phyloP scores from a whole-genome alignment of 352 stramenopile genomes.

The Peronospora belbahrii region DNA sequence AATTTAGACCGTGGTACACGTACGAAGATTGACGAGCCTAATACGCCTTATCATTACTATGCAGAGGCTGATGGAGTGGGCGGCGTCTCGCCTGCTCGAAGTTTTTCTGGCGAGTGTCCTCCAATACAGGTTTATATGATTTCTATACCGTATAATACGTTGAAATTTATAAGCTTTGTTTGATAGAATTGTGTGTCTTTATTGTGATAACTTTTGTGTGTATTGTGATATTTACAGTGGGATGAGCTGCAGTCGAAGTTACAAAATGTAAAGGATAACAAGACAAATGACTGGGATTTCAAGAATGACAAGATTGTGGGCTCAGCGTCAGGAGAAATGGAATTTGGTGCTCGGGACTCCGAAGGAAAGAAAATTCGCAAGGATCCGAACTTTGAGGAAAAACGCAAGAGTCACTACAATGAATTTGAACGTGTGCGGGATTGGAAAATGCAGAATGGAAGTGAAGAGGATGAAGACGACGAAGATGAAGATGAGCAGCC shows the following conservation, averaged over 20 bases:
- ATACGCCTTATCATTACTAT: slow-evolving; percentile 88
- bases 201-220: no score
- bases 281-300: slow-evolving; percentile 55
- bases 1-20: slow-evolving; percentile 87
- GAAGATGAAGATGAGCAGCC: slow-evolving; percentile 19
- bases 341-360: slow-evolving; percentile 36
- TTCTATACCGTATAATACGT: not conserved
- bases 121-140: slow-evolving; percentile 33
- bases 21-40: slow-evolving; percentile 91
- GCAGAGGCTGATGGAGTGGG: slow-evolving; percentile 23
- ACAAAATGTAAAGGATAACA: slow-evolving; percentile 37
- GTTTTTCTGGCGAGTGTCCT: slow-evolving; percentile 42
- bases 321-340: slow-evolving; percentile 4
- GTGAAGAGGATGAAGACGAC: slow-evolving; percentile 33
- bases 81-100: slow-evolving; percentile 39
- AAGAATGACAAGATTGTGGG: slow-evolving; percentile 36
- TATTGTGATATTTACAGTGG: slow-evolving; percentile 31
- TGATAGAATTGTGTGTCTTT: no score
- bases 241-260: slow-evolving; percentile 64
- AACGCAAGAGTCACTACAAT: slow-evolving; percentile 82
- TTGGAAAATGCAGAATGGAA: slow-evolving; percentile 51
- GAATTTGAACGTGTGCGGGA: slow-evolving; percentile 66
- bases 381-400: slow-evolving; percentile 56
- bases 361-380: slow-evolving; percentile 63
- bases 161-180: no score